phyloP scores from a whole-genome alignment of 192 early-diverging fungal genomes.

The Backusella sp. region DNA sequence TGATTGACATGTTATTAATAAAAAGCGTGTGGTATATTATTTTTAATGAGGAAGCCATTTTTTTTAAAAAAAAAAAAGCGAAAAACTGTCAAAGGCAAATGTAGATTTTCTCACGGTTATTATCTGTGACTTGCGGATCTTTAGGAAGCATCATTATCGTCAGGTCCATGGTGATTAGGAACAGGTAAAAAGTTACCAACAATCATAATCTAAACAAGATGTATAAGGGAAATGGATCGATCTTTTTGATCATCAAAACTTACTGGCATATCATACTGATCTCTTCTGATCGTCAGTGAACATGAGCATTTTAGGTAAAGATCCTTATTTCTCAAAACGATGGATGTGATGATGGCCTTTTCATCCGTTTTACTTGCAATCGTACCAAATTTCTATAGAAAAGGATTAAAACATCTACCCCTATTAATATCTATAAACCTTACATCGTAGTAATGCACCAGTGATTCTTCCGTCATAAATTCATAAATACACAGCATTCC shows the following conservation, averaged over 20 bases:
- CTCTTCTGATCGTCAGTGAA: background rate
- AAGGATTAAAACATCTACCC: background rate
- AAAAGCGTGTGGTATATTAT: background rate
- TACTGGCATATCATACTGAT: background rate
- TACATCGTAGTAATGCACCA: background rate
- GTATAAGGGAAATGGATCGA: background rate
- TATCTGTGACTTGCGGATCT: background rate
- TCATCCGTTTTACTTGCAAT: conserved; percentile 3
- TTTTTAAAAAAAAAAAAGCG: background rate
- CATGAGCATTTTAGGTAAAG: conserved; percentile 1
- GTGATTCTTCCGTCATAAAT: background rate
- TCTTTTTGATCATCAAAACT: background rate
- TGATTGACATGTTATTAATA: no score
- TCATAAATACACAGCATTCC: background rate
- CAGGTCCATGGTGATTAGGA: background rate
- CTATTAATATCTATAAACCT: no score
- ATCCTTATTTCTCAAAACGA: background rate
- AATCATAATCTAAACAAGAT: background rate
- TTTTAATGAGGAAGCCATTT: background rate
- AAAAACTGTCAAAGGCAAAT: background rate
- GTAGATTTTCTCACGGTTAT: background rate
- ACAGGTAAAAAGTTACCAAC: conserved; percentile 2
- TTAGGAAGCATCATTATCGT: background rate
- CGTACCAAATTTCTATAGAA: background rate
- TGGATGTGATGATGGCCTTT: background rate